These are phyloP conservation scores for Leishmania braziliensis DNA, from an alignment of 208 protist genomes.

Conservation along the genomic window DNA sequence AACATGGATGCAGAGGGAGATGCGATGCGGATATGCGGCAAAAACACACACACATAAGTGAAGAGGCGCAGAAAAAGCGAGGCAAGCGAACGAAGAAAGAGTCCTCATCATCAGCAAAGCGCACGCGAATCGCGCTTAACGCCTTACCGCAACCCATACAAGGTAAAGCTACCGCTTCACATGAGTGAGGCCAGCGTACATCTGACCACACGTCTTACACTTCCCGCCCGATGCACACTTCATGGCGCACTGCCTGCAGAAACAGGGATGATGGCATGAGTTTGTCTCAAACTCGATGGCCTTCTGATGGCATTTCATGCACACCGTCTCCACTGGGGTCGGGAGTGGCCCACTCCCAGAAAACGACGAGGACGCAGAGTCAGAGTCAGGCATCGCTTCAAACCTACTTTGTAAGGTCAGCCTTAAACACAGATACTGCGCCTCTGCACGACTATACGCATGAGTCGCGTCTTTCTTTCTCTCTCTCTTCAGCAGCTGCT, in stretches of 20 bases:
- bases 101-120: neutral
- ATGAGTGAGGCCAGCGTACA: constrained; percentile 65
- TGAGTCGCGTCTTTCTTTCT: neutral
- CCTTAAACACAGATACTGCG: neutral
- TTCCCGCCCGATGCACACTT: constrained; percentile 90
- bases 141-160: neutral
- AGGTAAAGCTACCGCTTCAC: constrained; percentile 4
- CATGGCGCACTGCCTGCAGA: constrained; percentile 89
- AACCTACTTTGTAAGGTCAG: neutral
- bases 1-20: neutral
- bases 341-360: constrained; percentile 4
- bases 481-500: neutral
- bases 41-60: neutral
- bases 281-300: constrained; percentile 73
- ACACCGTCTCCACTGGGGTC: constrained; percentile 21
- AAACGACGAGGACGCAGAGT: constrained; percentile 15
- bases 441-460: neutral
- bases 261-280: constrained; percentile 69
- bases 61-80: neutral
- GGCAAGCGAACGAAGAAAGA: neutral
- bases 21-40: neutral
- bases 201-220: constrained; percentile 75
- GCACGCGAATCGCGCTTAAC: neutral
- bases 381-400: constrained; percentile 6
- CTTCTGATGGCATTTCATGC: constrained; percentile 72